Conservation (phyloP, 768 basidiomycete species). For the Hericium coralloides region DNA sequence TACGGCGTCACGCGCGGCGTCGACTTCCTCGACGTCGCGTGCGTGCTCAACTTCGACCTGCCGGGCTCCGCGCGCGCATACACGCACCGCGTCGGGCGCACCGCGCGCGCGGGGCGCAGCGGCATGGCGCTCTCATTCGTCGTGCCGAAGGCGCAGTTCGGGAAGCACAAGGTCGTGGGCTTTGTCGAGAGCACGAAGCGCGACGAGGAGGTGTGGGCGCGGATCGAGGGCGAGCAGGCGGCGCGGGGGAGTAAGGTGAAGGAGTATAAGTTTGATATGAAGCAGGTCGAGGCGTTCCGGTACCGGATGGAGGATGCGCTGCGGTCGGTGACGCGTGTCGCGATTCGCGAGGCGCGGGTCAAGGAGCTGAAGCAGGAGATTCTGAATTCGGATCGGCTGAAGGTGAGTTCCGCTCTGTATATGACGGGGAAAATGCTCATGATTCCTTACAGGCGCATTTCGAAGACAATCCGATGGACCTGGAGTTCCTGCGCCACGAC, state of each 20-base stretch:
- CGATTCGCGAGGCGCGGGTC: slow-evolving; percentile 83
- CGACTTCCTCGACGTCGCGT: slow-evolving; percentile 94
- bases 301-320: slow-evolving; percentile 98
- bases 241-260: slow-evolving; percentile 51
- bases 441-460: slow-evolving; percentile 72
- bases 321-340: slow-evolving; percentile 76
- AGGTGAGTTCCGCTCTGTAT: slow-evolving; percentile 42
- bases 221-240: slow-evolving; percentile 71
- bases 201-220: slow-evolving; percentile 70
- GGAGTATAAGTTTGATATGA: slow-evolving; percentile 92
- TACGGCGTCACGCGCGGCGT: slow-evolving; percentile 94
- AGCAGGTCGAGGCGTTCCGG: slow-evolving; percentile 92
- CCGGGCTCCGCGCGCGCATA: slow-evolving; percentile 82
- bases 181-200: slow-evolving; percentile 56
- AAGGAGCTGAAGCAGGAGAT: slow-evolving; percentile 93
- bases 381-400: slow-evolving; percentile 91
- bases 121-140: slow-evolving; percentile 91
- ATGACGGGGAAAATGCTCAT: background rate
- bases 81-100: slow-evolving; percentile 92
- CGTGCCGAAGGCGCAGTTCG: slow-evolving; percentile 59
- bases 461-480: slow-evolving; percentile 90
- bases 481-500: slow-evolving; percentile 90
- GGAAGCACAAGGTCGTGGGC: slow-evolving; percentile 67
- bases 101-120: slow-evolving; percentile 89
- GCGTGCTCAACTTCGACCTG: slow-evolving; percentile 98